Conservation (phyloP, 148 eudicot species). For the Chenopodium album region DNA sequence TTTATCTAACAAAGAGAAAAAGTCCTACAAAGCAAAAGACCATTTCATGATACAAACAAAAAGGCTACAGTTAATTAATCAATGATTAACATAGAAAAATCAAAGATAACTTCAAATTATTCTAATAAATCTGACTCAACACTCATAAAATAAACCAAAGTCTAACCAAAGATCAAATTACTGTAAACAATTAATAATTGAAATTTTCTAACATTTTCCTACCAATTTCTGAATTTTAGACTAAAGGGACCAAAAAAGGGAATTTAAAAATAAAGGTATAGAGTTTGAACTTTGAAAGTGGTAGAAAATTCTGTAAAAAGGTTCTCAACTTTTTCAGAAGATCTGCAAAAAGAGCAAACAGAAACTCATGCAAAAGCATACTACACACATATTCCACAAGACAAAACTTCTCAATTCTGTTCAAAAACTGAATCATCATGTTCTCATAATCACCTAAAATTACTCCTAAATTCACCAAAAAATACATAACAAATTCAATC, state of each 20-base stretch:
- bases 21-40: conserved; percentile 6
- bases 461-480: not conserved
- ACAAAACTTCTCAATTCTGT: not conserved
- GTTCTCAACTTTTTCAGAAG: conserved; percentile 15
- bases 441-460: not conserved
- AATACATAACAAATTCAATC: not conserved
- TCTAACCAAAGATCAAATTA: not conserved
- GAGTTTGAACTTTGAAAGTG: no score
- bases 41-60: not conserved
- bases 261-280: not conserved
- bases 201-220: not conserved
- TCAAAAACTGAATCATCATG: not conserved
- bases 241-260: not conserved
- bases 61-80: not conserved
- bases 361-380: conserved; percentile 5
- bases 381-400: not conserved
- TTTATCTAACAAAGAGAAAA: not conserved
- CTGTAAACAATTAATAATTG: not conserved
- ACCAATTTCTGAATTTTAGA: not conserved
- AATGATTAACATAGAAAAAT: not conserved
- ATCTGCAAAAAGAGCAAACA: not conserved
- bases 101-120: not conserved
- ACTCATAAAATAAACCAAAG: not conserved
- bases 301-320: conserved; percentile 19
- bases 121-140: not conserved